phyloP scores from a whole-genome alignment of 2,329 filamentous ascomycete species.

The Epichloe festucae region DNA sequence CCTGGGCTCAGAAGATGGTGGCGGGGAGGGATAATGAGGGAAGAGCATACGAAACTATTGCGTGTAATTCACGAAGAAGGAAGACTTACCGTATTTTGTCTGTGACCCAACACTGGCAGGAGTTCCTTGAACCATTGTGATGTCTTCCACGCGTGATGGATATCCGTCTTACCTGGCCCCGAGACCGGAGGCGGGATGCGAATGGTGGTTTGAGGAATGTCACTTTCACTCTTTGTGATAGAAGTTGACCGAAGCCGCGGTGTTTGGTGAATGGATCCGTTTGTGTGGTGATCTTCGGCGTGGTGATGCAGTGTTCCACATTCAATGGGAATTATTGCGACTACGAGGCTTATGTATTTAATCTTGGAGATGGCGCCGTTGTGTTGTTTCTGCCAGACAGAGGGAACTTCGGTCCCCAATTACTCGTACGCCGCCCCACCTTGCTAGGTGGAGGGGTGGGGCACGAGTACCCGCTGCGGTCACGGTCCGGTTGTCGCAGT shows the following conservation, averaged over 20 bases:
- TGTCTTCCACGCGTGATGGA: not conserved
- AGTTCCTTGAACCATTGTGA: slow-evolving; percentile 13
- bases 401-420: not conserved
- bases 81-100: slow-evolving; percentile 19
- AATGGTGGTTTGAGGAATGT: not conserved
- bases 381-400: no score
- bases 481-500: no score
- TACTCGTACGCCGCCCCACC: not conserved
- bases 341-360: no score
- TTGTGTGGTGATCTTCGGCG: no score
- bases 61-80: not conserved
- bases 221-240: not conserved
- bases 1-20: not conserved
- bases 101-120: slow-evolving; percentile 9
- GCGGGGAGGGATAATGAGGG: not conserved
- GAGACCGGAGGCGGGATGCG: not conserved
- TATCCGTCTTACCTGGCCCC: not conserved
- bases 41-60: not conserved
- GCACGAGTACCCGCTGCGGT: not conserved
- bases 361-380: no score
- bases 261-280: no score
- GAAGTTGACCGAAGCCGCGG: no score
- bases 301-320: no score
- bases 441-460: no score
- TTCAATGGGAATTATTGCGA: no score